phyloP scores from a whole-genome alignment of 2,329 filamentous ascomycete genomes.

The Alternaria viburni region DNA sequence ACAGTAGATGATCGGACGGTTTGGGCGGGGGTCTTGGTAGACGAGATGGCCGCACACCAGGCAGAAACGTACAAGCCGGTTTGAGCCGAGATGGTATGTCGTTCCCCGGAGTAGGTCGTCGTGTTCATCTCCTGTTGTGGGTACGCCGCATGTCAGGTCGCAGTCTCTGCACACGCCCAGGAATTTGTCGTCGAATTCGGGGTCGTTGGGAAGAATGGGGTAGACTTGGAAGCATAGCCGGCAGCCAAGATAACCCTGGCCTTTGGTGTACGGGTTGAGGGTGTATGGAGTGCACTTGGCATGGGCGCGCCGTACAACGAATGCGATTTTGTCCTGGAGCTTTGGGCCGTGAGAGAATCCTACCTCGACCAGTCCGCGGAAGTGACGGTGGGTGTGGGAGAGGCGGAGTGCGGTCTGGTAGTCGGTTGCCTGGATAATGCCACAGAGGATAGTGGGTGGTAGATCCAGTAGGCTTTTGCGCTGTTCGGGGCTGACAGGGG shows the following conservation, averaged over 20 bases:
- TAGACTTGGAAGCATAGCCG: neutral
- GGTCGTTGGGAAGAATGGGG: neutral
- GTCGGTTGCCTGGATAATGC: neutral
- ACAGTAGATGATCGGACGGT: neutral
- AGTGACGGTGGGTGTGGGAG: neutral
- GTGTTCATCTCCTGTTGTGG: neutral
- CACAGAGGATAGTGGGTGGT: neutral
- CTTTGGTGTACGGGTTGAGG: neutral
- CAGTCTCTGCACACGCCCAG: neutral
- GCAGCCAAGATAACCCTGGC: neutral
- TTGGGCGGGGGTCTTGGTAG: neutral
- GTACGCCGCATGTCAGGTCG: neutral
- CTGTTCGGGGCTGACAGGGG: neutral
- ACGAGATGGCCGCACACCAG: neutral
- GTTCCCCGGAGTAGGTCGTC: neutral
- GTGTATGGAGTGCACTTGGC: neutral
- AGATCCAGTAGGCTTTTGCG: neutral
- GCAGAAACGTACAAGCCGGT: neutral
- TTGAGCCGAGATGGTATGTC: neutral
- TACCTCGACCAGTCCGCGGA: neutral
- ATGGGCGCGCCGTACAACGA: neutral
- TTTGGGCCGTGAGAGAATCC: neutral
- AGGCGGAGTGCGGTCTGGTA: neutral
- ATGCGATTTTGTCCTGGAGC: neutral
- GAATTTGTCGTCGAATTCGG: neutral